Base-by-base conservation (phyloP, 306 rosid species). In the Ormosia semicastrata region DNA sequence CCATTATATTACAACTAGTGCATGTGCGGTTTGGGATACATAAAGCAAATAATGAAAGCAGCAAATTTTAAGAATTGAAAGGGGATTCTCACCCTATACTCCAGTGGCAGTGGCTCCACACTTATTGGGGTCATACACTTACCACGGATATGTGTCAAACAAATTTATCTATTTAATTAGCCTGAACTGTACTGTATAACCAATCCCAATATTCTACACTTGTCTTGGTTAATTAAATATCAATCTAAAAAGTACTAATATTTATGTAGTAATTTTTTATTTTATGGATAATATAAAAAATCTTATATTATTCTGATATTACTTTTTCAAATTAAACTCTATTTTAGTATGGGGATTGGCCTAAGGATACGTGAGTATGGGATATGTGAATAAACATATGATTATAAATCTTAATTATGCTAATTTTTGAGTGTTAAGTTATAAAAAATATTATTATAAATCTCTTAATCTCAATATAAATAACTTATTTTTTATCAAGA, bases 1-100 rank as follows among this genome's bases (percentile, higher is more conserved):
- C 52, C 54, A 75, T 68, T 60, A 81, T 52, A 71, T 80, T 69
- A 81, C 79, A 75, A 39, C 79, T 63, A 62, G 59, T 76, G 50
- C 63, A 66, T 54, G 10, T 56, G 73, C 32, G 65, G 53, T 43
- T 54, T 54, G 64, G 68, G 53, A 58, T 83, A 44, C 52, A 36
- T 36, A 15, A 47, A 60, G 44, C 79, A 52, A 33, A 83, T 77
- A 71, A 70, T 50, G 74, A 69, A 63, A 41, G 53, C 37, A 66
- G 68, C 67, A 37, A 70, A 82, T 4, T 36, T 34, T 66, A 30
- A 71, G 43, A 85, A 47, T 13, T 81, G 77, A 71, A 76, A 71
- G 50, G 32, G 41, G 36, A 73, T 43, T 72, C 80, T 78, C 66
- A 64, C 76, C 47, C 32, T 52, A 52, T 82, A 62, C 59, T 44